Base-by-base conservation (phyloP, 371 early-diverging fungal species). In the Mucor plumbeus region DNA sequence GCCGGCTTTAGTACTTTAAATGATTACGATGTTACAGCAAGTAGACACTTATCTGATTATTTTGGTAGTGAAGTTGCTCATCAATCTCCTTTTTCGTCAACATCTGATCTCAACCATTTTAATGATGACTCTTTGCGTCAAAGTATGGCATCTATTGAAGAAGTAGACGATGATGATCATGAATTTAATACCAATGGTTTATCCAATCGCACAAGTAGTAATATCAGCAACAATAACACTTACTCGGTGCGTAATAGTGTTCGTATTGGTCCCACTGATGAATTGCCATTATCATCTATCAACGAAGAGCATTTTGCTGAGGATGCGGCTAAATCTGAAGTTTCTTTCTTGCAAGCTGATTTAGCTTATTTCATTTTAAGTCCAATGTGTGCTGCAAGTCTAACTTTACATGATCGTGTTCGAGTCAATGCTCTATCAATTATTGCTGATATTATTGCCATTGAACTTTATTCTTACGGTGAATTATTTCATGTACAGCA, bases 361-460 rank as follows among this genome's bases (percentile, higher is more conserved):
- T 77, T 87, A 33, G 82, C 88, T 36, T 84, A 85, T 10, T 75
- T 76, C n/a, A 74, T 92, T 39, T 69, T 92, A 13, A 85, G 89
- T 10, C 85, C 85, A 7, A 71, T 91, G 38, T 83, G 88, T 67
- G 83, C 87, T 65, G 75, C 88, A 40, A 80, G 87, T 15, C 67
- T 90, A 69, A 87, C 88, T 5, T 72, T 82, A 13, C 89, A 91
- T 71, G 86, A 86, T 43, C 78, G 80, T 31, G 77, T 90, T 6
- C 82, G 88, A 35, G 61, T 72, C 10, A 77, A 85, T 34, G 87
- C 90, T 1, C 67, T 86, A 11, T 71, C 78, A 7, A 75, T 91
- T 5, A 74, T 92, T 39, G 88, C 87, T 43, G 87, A 86, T 73
- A 86, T 90, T 55, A 83, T 90, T 35, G 72, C 85, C n/a, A 82